Evolutionary conservation across 2,329 filamentous ascomycete species (phyloP).

Genomic region (Colletotrichum sidae): DNA sequence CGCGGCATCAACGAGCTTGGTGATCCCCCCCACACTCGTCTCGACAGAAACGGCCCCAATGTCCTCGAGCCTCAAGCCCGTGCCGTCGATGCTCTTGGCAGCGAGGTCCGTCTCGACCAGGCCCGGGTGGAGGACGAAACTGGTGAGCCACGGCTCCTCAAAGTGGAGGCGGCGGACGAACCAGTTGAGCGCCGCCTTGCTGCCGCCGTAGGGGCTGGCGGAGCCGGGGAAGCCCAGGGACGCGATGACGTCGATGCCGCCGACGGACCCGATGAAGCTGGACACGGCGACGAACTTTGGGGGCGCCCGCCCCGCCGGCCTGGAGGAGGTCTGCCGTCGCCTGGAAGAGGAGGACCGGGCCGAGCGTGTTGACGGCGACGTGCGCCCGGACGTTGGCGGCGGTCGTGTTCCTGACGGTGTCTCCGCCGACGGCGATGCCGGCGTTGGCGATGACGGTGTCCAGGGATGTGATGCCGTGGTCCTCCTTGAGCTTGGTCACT

Average conservation of each 20-base stretch:
- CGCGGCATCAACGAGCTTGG: too few species aligned
- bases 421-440: slow-evolving; percentile 50
- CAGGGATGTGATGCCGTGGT: slow-evolving; percentile 52
- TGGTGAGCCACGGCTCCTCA: slow-evolving; percentile 1
- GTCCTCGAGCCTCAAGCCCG: too few species aligned
- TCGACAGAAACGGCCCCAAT: too few species aligned
- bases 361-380: slow-evolving; percentile 47
- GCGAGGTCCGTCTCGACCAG: too few species aligned
- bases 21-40: too few species aligned
- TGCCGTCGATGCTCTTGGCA: too few species aligned
- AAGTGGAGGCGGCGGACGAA: neutral
- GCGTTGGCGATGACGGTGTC: slow-evolving; percentile 67
- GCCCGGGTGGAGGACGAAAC: slow-evolving; percentile 3
- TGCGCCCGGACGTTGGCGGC: slow-evolving; percentile 50
- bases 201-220: neutral
- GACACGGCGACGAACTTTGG: slow-evolving; percentile 42
- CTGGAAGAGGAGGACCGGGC: slow-evolving; percentile 25
- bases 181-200: slow-evolving; percentile 5
- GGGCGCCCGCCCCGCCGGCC: too few species aligned
- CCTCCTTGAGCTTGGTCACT: slow-evolving; percentile 44
- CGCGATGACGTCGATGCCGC: neutral
- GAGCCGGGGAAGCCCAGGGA: neutral
- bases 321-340: too few species aligned
- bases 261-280: neutral
- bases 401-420: slow-evolving; percentile 46